These are phyloP conservation scores for Diaporthe citri DNA, from an alignment of 2,329 filamentous ascomycete genomes.

Conservation along the genomic window DNA sequence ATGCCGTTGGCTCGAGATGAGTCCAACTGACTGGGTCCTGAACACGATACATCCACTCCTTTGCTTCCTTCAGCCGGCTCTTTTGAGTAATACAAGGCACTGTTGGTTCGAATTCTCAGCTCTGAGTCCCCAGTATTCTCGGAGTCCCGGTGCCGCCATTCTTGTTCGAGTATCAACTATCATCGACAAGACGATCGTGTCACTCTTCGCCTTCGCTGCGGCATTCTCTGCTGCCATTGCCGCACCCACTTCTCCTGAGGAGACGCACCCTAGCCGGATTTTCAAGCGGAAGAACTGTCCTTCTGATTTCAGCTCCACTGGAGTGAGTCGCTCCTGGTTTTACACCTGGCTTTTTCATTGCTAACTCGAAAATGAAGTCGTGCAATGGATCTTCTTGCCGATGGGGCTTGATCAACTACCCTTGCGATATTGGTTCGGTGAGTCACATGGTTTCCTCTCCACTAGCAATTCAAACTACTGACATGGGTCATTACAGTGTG, in stretches of 20 bases:
- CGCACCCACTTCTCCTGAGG: not conserved
- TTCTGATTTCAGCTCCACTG: not conserved
- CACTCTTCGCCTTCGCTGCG: not conserved
- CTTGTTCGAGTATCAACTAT: not conserved
- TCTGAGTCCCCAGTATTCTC: not conserved
- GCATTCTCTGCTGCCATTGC: constrained; percentile 4
- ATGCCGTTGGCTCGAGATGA: not conserved
- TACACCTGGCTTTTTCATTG: not conserved
- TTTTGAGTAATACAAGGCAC: not conserved
- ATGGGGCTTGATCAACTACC: not conserved
- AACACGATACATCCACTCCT: not conserved
- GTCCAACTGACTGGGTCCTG: not conserved
- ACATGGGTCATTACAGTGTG: not conserved
- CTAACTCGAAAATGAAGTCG: not conserved
- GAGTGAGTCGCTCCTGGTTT: not conserved
- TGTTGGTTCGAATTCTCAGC: not conserved
- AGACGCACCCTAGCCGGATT: not conserved
- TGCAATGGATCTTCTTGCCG: not conserved
- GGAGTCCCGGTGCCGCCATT: not conserved
- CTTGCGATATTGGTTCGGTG: not conserved
- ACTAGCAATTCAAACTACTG: not conserved
- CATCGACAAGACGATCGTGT: not conserved
- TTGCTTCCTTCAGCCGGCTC: not conserved
- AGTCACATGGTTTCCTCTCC: not conserved
- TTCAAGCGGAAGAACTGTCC: not conserved